phyloP scores from a whole-genome alignment of 495 filamentous ascomycete genomes.

The Hamigera avellanea region DNA sequence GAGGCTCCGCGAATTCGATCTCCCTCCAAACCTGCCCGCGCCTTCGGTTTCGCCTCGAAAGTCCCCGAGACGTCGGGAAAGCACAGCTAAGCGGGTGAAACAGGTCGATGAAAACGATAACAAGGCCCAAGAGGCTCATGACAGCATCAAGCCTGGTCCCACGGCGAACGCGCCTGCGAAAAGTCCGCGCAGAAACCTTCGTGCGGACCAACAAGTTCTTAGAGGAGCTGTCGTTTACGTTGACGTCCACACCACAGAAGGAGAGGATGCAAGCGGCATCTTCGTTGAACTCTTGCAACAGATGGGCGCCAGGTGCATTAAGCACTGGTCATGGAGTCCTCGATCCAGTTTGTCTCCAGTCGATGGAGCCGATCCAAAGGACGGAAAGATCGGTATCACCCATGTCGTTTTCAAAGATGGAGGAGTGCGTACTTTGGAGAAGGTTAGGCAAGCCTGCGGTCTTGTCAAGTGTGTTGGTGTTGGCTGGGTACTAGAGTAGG shows the following conservation, averaged over 20 bases:
- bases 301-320: slow-evolving; percentile 79
- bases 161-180: too few species aligned
- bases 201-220: slow-evolving; percentile 25
- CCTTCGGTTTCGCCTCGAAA: slow-evolving; percentile 15
- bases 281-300: slow-evolving; percentile 72
- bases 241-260: slow-evolving; percentile 86
- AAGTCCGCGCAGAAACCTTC: slow-evolving; percentile 15
- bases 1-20: slow-evolving; percentile 16
- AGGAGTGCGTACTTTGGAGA: slow-evolving; percentile 73
- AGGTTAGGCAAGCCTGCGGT: slow-evolving; percentile 62
- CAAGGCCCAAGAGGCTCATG: slow-evolving; percentile 2
- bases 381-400: slow-evolving; percentile 67
- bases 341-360: slow-evolving; percentile 25
- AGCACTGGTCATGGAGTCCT: slow-evolving; percentile 79
- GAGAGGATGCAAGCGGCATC: slow-evolving; percentile 71
- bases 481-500: slow-evolving; percentile 77
- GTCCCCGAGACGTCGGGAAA: slow-evolving; percentile 1
- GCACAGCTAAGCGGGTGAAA: neutral
- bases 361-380: slow-evolving; percentile 19
- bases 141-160: too few species aligned
- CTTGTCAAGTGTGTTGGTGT: slow-evolving; percentile 77
- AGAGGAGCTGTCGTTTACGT: slow-evolving; percentile 76
- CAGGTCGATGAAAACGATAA: neutral
- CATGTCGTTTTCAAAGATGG: slow-evolving; percentile 96
- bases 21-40: slow-evolving; percentile 1